Evolutionary conservation across 768 basidiomycete genomes (phyloP), one percentile per base, ranked within the genome.

Genomic region (Pholiota microspora): DNA sequence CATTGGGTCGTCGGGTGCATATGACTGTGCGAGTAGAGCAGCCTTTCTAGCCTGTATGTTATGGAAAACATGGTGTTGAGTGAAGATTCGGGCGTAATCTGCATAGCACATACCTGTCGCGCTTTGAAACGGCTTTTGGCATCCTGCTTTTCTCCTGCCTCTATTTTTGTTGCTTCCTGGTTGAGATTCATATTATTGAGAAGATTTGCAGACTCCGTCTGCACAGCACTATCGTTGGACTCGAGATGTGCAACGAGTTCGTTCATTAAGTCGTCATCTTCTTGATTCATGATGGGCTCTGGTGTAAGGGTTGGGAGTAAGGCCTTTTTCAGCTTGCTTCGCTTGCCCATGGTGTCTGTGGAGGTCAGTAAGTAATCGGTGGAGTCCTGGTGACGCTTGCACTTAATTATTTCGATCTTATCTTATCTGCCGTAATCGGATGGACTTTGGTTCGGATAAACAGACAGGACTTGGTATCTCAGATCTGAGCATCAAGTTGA

Each of bases 211-310:
- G 83, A 75, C 65, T 82, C 81, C 24, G 69, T 66, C 62, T 79
- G 79, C 1, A 79, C 74, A 38, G 72, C 68, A 46, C 74, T 60
- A 60, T 90, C 78, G 59, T 77, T 73, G 6, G 82, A 81, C 61
- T 92, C 89, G 24, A 95, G 82, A 66, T 91, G 86, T 6, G 84
- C 79, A 45, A 94, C 69, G 1, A 95, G 80, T 62, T 90, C 86
- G 59, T 91, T 80, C 73, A 93, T 76, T 45, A 93, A 76, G 8
- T 79, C 78, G 42, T 83, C 80, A 52, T 86, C 81, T 38, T 79
- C 77, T 16, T 59, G 59, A 27, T 66, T 59, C 55, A 66, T 59
- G 25, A 56, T 56, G 1, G 71, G 61, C 27, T 73, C 67, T 0
- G 67, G 55, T 13, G 67, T 65, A 7, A 67, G 62, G 21, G n/a